These are phyloP conservation scores for Wickerhamomyces strasburgensis DNA, from an alignment of 805 yeast genomes.

Conservation along the genomic window DNA sequence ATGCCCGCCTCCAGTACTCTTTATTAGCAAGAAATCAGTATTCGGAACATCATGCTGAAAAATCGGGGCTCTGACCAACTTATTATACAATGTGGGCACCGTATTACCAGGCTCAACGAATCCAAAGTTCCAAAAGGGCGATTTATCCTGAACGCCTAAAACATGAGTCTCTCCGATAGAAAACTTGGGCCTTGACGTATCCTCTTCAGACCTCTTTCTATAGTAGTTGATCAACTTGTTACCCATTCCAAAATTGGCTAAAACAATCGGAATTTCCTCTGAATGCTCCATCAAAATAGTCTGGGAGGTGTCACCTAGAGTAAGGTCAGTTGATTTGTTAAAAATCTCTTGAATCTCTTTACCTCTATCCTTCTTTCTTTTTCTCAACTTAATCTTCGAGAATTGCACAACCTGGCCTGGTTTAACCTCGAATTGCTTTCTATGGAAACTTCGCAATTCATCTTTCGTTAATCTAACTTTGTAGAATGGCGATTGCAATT, in stretches of 20 bases:
- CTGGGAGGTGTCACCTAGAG: conserved; percentile 78
- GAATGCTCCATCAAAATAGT: conserved; percentile 81
- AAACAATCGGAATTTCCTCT: conserved; percentile 78
- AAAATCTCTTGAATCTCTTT: conserved; percentile 74
- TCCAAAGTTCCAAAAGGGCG: conserved; percentile 98
- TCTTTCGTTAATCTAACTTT: conserved; percentile 66
- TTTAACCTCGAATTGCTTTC: conserved; percentile 68
- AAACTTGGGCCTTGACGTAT: conserved; percentile 79
- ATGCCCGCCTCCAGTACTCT: conserved; percentile 73
- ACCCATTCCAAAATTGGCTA: conserved; percentile 94
- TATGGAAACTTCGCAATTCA: conserved; percentile 73
- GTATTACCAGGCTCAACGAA: conserved; percentile 91
- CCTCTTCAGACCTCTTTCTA: conserved; percentile 77
- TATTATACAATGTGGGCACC: conserved; percentile 90
- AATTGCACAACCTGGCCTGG: conserved; percentile 77
- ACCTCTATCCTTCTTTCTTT: conserved; percentile 86
- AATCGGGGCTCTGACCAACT: conserved; percentile 88
- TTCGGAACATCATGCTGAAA: conserved; percentile 74
- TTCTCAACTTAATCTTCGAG: conserved; percentile 68
- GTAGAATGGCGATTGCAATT: conserved; percentile 87
- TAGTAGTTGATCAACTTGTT: conserved; percentile 89
- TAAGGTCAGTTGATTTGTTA: conserved; percentile 64
- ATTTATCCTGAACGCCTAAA: conserved; percentile 90
- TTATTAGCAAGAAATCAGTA: conserved; percentile 78
- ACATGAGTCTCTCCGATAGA: conserved; percentile 94